Evolutionary conservation across 345 rosid species (phyloP).

Genomic region (Euphorbia lathyris): DNA sequence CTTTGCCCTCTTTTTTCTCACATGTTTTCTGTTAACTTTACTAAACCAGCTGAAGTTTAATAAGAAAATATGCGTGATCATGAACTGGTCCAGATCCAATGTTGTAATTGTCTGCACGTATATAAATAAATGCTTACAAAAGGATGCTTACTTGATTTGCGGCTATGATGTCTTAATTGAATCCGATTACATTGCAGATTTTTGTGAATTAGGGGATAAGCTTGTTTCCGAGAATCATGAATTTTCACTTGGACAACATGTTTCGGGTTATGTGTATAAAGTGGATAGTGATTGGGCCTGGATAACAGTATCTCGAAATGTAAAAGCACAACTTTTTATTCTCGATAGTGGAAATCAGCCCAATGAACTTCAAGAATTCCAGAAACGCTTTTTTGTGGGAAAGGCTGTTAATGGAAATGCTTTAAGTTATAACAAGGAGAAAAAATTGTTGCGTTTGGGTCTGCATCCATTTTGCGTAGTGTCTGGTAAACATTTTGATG

Average conservation of each 20-base stretch:
- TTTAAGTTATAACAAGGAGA: conserved; percentile 57
- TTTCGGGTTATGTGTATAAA: conserved; percentile 78
- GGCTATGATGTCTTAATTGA: conserved; percentile 1
- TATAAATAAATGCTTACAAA: not conserved
- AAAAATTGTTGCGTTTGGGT: conserved; percentile 63
- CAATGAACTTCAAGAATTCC: conserved; percentile 68
- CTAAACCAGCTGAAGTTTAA: too few species aligned
- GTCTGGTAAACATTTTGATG: conserved; percentile 22
- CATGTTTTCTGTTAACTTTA: not conserved
- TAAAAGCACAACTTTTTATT: conserved; percentile 66
- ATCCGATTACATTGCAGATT: conserved; percentile 36
- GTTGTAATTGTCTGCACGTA: not conserved
- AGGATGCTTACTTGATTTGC: not conserved
- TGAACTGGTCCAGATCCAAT: not conserved
- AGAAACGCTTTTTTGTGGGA: conserved; percentile 55
- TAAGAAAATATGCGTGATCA: too few species aligned
- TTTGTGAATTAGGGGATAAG: conserved; percentile 30
- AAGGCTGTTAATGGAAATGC: conserved; percentile 65
- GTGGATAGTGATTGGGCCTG: conserved; percentile 86
- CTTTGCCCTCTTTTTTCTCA: not conserved
- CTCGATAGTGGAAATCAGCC: conserved; percentile 78
- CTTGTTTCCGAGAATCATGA: conserved; percentile 37
- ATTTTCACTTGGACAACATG: conserved; percentile 52
- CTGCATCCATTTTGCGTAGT: conserved; percentile 40
- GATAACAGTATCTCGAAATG: conserved; percentile 66